phyloP scores from a whole-genome alignment of 2,329 filamentous ascomycete genomes.

The Ophiognomonia clavigignenti-juglandacearum region DNA sequence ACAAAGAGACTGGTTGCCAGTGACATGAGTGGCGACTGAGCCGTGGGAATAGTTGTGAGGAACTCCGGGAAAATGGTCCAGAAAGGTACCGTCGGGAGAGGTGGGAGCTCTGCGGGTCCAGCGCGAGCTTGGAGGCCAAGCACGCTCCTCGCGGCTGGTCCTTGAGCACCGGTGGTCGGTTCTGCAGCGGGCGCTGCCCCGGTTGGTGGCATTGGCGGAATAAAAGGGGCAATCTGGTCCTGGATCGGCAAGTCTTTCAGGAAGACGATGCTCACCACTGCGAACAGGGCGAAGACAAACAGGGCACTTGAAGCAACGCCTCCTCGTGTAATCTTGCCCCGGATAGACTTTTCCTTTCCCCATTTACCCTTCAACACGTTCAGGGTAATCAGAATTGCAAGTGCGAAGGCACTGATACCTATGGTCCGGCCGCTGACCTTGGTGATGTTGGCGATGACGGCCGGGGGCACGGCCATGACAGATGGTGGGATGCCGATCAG shows the following conservation, averaged over 20 bases:
- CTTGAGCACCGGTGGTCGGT: background rate
- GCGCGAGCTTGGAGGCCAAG: too few relatives aligned
- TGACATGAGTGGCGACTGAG: background rate
- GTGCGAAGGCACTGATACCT: background rate
- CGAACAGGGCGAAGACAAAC: conserved; percentile 1
- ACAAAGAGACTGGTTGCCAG: conserved; percentile 1
- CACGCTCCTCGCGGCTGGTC: background rate
- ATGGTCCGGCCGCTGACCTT: conserved; percentile 1
- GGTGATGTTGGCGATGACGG: background rate
- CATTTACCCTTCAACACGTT: background rate
- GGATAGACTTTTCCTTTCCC: background rate
- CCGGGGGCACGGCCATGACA: background rate
- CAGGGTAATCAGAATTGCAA: background rate
- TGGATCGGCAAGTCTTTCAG: background rate
- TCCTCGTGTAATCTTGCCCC: background rate
- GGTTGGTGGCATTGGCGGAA: background rate
- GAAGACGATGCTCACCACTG: conserved; percentile 3
- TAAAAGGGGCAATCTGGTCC: conserved; percentile 1
- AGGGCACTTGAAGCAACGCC: background rate
- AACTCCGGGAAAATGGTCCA: conserved; percentile 5
- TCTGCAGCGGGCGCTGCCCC: background rate
- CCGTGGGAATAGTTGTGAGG: background rate
- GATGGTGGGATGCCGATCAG: background rate
- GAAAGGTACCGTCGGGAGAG: conserved; percentile 2
- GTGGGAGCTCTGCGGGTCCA: too few relatives aligned